Evolutionary conservation across 1,284 basidiomycete genomes (phyloP), one percentile per base, ranked within the genome.

Genomic region (Malassezia restricta): DNA sequence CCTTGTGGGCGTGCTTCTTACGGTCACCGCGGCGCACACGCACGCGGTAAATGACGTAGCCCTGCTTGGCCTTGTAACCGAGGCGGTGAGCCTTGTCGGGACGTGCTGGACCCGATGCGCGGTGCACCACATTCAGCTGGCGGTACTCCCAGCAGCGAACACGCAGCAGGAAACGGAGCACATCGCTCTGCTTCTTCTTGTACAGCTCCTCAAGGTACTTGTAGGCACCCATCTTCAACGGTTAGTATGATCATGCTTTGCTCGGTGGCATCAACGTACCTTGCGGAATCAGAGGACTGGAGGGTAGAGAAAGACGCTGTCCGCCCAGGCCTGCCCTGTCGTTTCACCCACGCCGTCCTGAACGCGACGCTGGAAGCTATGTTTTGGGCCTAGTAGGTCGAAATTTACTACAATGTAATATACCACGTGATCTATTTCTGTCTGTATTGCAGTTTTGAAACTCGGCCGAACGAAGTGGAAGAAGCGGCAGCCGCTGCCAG

Each of bases 21-120:
- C 94, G 84, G 83, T 96, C 95, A 76, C 94, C 94, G 65, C 92
- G 84, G 74, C 94, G 85, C 64, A 99, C 92, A 67, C 92, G 88
- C 71, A 98, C 80, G 68, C 94, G 89, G 81, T 98, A 98, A 78
- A 99, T 78, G 59, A 98, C 86, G 76, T 89, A 99, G 72, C 94
- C 94, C 78, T 99, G 94, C 83, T 98, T 98, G 76, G 94, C 88
- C 74, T 95, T 98, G 84, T 98, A 99, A 54, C 92, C 92, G 60
- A 99, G 81, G 67, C 91, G 86, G 76, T 92, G 87, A 64, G 92
- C 92, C 82, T 96, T 98, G 81, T 98, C 92, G 53, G 91, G 94
- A 75, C 94, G 87, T 51, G 92, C 96, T 54, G 92, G 92, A 60
- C 92, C 87, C 62, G 90, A 89, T 52, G 91, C 91, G 63, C 92